A percentile compares a stretch with the other conserved stretches of the same genome.
Evolutionary conservation across 495 filamentous ascomycete species (phyloP).

Genomic region (Penicillium silybi): DNA sequence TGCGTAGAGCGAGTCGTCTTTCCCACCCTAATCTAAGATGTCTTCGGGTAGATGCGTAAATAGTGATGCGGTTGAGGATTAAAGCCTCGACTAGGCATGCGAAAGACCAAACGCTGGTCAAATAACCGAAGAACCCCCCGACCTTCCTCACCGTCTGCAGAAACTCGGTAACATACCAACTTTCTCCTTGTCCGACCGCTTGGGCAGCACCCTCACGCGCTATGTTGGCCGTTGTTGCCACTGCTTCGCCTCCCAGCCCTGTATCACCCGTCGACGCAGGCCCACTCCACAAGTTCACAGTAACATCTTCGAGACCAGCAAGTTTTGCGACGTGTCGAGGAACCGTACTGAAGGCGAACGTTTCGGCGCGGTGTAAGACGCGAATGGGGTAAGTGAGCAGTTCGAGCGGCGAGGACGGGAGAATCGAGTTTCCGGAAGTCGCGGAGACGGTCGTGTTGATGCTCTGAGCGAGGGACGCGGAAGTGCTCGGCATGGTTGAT

Average conservation of each 20-base stretch:
- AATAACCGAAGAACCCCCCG: constrained; percentile 85
- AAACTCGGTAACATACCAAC: constrained; percentile 34
- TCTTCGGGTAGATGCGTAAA: constrained; percentile 84
- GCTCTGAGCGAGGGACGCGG: constrained; percentile 9
- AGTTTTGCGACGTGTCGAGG: constrained; percentile 34
- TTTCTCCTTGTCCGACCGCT: constrained; percentile 24
- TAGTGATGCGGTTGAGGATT: constrained; percentile 83
- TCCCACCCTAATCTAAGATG: constrained; percentile 68
- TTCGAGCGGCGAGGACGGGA: constrained; percentile 34
- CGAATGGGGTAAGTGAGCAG: constrained; percentile 35
- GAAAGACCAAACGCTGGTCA: constrained; percentile 92
- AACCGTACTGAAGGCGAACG: constrained; percentile 35
- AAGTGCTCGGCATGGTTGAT: constrained; percentile 18
- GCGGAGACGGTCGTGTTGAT: constrained; percentile 16
- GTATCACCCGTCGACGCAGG: constrained; percentile 12
- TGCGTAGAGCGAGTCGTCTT: constrained; percentile 66
- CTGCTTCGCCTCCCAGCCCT: constrained; percentile 22
- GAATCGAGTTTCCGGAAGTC: constrained; percentile 16
- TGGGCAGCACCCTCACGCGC: constrained; percentile 28
- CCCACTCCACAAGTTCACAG: constrained; percentile 25
- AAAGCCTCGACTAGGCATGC: constrained; percentile 80
- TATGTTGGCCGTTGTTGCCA: constrained; percentile 26
- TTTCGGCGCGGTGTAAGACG: constrained; percentile 34
- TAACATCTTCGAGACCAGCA: constrained; percentile 26
- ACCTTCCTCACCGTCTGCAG: constrained; percentile 52